These are phyloP conservation scores for Boletus rubropictus DNA, from an alignment of 768 basidiomycete species.

Conservation along the genomic window DNA sequence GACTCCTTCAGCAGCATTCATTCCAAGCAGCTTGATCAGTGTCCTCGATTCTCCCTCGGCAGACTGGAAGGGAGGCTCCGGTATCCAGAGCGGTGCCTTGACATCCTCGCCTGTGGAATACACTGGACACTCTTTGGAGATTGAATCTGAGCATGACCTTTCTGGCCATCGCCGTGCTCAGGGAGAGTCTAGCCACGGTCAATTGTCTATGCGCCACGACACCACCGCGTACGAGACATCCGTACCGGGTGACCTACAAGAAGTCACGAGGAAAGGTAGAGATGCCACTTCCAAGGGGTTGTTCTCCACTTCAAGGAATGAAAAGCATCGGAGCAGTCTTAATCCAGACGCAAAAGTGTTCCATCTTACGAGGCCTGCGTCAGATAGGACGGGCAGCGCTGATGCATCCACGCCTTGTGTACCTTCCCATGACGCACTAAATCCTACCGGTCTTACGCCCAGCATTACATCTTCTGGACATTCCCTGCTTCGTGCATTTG, in stretches of 20 bases:
- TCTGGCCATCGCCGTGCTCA: slow-evolving; percentile 39
- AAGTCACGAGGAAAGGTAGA: slow-evolving; percentile 7
- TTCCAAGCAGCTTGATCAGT: slow-evolving; percentile 48
- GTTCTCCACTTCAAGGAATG: slow-evolving; percentile 41
- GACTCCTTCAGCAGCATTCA: slow-evolving; percentile 42
- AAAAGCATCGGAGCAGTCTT: slow-evolving; percentile 58
- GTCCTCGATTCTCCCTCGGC: slow-evolving; percentile 49
- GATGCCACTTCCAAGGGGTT: slow-evolving; percentile 39
- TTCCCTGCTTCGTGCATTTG: slow-evolving; percentile 72
- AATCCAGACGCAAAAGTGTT: slow-evolving; percentile 88
- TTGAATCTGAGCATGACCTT: slow-evolving; percentile 38
- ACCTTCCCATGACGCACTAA: slow-evolving; percentile 48
- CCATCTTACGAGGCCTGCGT: slow-evolving; percentile 39
- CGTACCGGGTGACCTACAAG: slow-evolving; percentile 13
- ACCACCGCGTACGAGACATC: slow-evolving; percentile 33
- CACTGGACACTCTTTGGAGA: slow-evolving; percentile 24
- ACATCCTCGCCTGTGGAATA: slow-evolving; percentile 41
- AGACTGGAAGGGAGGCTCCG: slow-evolving; percentile 40
- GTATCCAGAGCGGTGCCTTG: slow-evolving; percentile 20
- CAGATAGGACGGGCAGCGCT: slow-evolving; percentile 7
- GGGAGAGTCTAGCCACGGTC: slow-evolving; percentile 13
- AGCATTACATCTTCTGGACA: slow-evolving; percentile 38
- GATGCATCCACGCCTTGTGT: slow-evolving; percentile 10
- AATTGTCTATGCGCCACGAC: slow-evolving; percentile 23
- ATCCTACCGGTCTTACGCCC: slow-evolving; percentile 51